These are phyloP conservation scores for Melampsora abietis-canadensis DNA, from an alignment of 1,284 basidiomycete genomes.

Conservation along the genomic window DNA sequence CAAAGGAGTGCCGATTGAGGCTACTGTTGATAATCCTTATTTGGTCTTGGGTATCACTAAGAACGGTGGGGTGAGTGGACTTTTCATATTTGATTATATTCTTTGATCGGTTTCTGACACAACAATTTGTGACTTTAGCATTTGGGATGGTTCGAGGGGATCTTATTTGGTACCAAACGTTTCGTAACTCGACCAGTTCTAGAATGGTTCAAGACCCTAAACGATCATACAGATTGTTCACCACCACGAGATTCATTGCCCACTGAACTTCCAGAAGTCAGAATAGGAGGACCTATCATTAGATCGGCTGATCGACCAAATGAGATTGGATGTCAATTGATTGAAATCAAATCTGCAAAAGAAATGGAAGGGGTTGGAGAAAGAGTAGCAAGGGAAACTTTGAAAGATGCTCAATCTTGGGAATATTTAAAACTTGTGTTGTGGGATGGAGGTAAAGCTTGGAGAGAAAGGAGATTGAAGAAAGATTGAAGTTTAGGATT, in stretches of 20 bases:
- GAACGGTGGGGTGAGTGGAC: conserved; percentile 82
- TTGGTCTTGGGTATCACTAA: conserved; percentile 71
- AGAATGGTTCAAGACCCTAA: conserved; percentile 66
- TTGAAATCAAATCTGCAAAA: neutral
- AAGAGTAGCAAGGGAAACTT: conserved; percentile 1
- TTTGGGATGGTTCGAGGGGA: conserved; percentile 52
- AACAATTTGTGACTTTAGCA: conserved; percentile 15
- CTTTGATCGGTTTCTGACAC: neutral
- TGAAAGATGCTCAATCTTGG: neutral
- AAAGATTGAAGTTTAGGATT: too few species aligned
- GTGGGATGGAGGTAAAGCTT: neutral
- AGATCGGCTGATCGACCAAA: neutral
- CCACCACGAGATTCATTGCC: neutral
- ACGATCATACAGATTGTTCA: conserved; percentile 52
- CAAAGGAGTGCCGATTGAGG: conserved; percentile 54
- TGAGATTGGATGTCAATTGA: neutral
- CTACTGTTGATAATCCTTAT: conserved; percentile 49
- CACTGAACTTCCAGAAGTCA: neutral
- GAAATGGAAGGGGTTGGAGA: neutral
- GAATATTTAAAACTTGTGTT: neutral
- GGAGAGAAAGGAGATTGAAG: too few species aligned
- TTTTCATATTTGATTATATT: conserved; percentile 40
- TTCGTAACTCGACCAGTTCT: conserved; percentile 72
- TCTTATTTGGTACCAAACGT: conserved; percentile 56
- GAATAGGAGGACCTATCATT: neutral